Evolutionary conservation across 2,329 filamentous ascomycete genomes (phyloP), one percentile per base, ranked within the genome.

Genomic region (Pseudogymnoascus sp.): DNA sequence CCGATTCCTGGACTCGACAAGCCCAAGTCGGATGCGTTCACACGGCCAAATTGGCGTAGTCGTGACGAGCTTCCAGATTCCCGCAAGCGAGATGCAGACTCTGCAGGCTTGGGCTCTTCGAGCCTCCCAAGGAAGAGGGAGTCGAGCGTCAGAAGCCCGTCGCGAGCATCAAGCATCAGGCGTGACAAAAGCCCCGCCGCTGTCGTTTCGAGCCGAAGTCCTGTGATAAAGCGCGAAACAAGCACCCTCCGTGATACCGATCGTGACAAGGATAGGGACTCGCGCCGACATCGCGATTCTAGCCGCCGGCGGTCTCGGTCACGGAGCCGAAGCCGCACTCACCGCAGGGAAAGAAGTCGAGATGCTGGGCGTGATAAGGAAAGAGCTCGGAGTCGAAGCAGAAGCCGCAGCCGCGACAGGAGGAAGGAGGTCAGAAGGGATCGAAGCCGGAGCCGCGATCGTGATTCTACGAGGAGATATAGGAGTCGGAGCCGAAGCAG

Each of bases 1-100:
- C 82, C 83, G 18, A 39, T 61, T 31, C 34, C 59, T 26, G 59
- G 39, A 16, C 59, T 39, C 34, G 59, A 39, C 51, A 63, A 60
- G 21, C 31, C 31, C 1, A 60, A 42, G 23, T n/a, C 37, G 45
- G 40, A 64, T 40, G 23, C 26, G 11, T 63, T 63, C 21, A 26
- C 42, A 61, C 39, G 60, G 3, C 39, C 40, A 8, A 62, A 37
- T 14, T 54, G 47, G 61, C 29, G 60, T 21, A 36, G 60, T 34
- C 61, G 51, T 39, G 21, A 51, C 23, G 63, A 61, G 34, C 14
- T 18, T 36, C 34, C 62, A 18, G 29, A 39, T 14, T 26, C 39
- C 3, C 42, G 62, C 31, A 65, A 63, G 34, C 59, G 45, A 45
- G 54, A 63, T 11, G 60, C 42, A 7, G 51, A 61, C 4, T 40